Evolutionary conservation across 208 protist species (phyloP).

Genomic region (Trypanosoma theileri): DNA sequence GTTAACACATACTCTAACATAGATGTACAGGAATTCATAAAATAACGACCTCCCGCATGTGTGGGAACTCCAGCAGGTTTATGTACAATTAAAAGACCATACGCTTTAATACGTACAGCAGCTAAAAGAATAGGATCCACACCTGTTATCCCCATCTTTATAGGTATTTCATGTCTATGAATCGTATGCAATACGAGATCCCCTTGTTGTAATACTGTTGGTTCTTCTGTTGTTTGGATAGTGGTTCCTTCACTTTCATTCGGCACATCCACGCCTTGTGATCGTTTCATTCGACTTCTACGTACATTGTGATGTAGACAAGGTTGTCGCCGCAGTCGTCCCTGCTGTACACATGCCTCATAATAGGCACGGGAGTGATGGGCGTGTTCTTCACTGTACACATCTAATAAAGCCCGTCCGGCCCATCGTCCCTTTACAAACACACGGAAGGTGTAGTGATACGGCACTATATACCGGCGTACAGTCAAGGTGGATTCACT

Average conservation of each 20-base stretch:
- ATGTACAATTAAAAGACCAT: slow-evolving; percentile 62
- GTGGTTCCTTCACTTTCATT: background rate
- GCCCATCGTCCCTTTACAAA: slow-evolving; percentile 94
- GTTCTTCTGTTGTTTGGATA: background rate
- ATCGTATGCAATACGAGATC: slow-evolving; percentile 89
- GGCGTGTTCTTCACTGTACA: slow-evolving; percentile 88
- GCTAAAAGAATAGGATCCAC: slow-evolving; percentile 52
- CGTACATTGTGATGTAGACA: slow-evolving; percentile 19
- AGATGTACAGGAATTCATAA: slow-evolving; percentile 88
- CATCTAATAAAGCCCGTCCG: slow-evolving; percentile 74
- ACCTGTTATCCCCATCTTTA: slow-evolving; percentile 62
- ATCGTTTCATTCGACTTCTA: slow-evolving; percentile 30
- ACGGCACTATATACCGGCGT: slow-evolving; percentile 85
- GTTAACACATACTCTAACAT: slow-evolving; percentile 90
- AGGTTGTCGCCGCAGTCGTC: slow-evolving; percentile 51
- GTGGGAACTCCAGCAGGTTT: slow-evolving; percentile 84
- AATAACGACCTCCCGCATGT: slow-evolving; percentile 90
- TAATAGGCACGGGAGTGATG: slow-evolving; percentile 87
- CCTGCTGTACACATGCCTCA: slow-evolving; percentile 64
- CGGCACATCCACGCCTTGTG: slow-evolving; percentile 10
- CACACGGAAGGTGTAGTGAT: slow-evolving; percentile 88
- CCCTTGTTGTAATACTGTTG: slow-evolving; percentile 48
- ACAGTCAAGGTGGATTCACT: background rate
- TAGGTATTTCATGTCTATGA: slow-evolving; percentile 94
- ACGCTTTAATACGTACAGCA: slow-evolving; percentile 51